Percentiles rank a stretch among this genome's conserved stretches.
Evolutionary conservation across 2,329 filamentous ascomycete species (phyloP).

Genomic region (Hypoxylon sp.): DNA sequence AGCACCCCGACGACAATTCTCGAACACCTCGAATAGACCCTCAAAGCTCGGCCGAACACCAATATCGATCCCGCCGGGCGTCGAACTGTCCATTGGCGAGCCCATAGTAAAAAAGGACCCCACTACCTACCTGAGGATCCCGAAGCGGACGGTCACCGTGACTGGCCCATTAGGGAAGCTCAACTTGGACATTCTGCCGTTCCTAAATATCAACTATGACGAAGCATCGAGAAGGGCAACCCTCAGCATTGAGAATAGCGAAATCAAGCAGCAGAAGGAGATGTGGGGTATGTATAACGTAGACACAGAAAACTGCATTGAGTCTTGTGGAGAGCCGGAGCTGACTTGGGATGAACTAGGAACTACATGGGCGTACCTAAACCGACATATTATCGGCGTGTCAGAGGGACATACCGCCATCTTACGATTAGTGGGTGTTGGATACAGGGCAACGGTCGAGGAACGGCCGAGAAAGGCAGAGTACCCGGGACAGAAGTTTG

Average conservation of each 20-base stretch:
- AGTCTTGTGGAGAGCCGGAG: slow-evolving; percentile 4
- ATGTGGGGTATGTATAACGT: slow-evolving; percentile 88
- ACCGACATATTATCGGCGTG: slow-evolving; percentile 92
- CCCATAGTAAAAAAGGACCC: slow-evolving; percentile 67
- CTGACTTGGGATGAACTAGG: slow-evolving; percentile 67
- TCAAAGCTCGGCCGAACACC: slow-evolving; percentile 91
- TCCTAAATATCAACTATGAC: slow-evolving; percentile 80
- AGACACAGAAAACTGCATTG: neutral
- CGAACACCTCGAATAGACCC: slow-evolving; percentile 73
- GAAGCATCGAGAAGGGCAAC: slow-evolving; percentile 72
- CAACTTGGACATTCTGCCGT: slow-evolving; percentile 83
- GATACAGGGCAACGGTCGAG: slow-evolving; percentile 92
- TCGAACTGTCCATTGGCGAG: slow-evolving; percentile 80
- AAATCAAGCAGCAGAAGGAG: slow-evolving; percentile 82
- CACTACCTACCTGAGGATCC: slow-evolving; percentile 72
- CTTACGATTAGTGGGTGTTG: slow-evolving; percentile 92
- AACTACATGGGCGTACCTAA: slow-evolving; percentile 89
- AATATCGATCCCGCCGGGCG: slow-evolving; percentile 85
- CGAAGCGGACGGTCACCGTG: slow-evolving; percentile 78
- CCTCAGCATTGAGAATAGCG: slow-evolving; percentile 78
- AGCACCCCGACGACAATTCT: slow-evolving; percentile 72
- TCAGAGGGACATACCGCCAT: slow-evolving; percentile 97
- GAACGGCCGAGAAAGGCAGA: slow-evolving; percentile 78
- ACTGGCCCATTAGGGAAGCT: slow-evolving; percentile 87
- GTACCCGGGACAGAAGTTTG: slow-evolving; percentile 87